Evolutionary conservation across 495 filamentous ascomycete species (phyloP), one percentile per base, ranked within the genome.

Genomic region (Cladorrhinum samala): DNA sequence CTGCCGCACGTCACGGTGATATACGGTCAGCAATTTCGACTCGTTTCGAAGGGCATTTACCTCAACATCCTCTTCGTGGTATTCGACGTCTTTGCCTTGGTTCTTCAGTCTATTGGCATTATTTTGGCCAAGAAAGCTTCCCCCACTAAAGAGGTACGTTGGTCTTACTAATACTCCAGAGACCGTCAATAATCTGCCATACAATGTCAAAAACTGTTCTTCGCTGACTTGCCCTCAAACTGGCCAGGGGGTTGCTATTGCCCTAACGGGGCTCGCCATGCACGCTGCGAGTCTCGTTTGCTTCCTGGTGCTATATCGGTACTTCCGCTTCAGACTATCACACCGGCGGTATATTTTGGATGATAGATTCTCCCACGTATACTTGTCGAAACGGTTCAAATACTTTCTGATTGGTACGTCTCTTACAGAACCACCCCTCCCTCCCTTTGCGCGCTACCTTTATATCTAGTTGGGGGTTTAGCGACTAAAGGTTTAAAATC

Each of bases 1-100:
- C 48, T 72, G 14, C 72, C 74, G 5, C 68, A 64, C 40, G 58
- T 72, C 25, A 52, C 75, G 43, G 55, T 62, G 16, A 45, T 77
- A 14, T 73, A 72, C 47, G 73, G 73, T 41, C 57, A 71, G 13
- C 61, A 66, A 23, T 68, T 62, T 13, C 51, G 51, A 13, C 46
- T 64, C 20, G 46, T 66, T 4, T 56, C 58, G 33, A 64, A 64
- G 11, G 68, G 72, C 1, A 18, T 61, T 0, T 66, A 68, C 61
- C 55, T 68, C 30, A 60, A 45, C 9, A 49, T 68, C 9, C 27
- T 66, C 19, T 64, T 76, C 52, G 54, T 58, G 14, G 49, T 54
- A 1, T 36, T 74, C 2, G 65, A 67, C 49, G 50, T 63, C 11
- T 54, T 65, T 19, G 54, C 70, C 5, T 44, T 73, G 16, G 60